Base-by-base conservation (phyloP, 129 eudicot species). In the Helianthus tuberosus region DNA sequence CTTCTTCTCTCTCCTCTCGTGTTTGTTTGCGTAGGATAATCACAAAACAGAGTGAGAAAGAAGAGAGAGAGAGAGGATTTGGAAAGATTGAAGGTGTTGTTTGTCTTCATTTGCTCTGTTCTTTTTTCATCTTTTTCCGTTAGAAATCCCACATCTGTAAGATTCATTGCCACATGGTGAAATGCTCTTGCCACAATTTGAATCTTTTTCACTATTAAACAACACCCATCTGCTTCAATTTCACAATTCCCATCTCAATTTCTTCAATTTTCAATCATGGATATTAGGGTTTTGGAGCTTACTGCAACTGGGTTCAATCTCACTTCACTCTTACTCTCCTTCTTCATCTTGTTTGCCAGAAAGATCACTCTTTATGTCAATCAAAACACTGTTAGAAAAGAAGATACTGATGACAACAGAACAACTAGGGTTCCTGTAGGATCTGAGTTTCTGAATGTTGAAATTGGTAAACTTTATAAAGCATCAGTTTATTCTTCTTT, bases 401-500 rank as follows among this genome's bases (percentile, higher is more conserved):
- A 88, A n/a, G 88, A 77, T 48, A 72, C 74, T 0, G 67, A 53
- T 72, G 79, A 66, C 11, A 78, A 75, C 71, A 79, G 75, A 49
- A 59, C 17, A 20, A 20, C 23, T 71, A 65, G 89, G 1, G 84
- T 62, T 11, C 73, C 88, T 58, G 64, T 76, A 23, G 90, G 72
- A 54, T 52, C 65, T 53, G 87, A 84, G 43, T 76, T 79, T 53
- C 72, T 71, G 13, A 69, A 87, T 54, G 35, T 86, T 51, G 84
- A 72, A 73, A 79, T 91, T 51, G 87, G 87, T 84, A 91, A 78
- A 61, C 79, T 84, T 47, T 94, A 77, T 64, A 88, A 81, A 55
- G 88, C 89, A 52, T 75, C 93, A 15, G 79, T 87, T 16, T 83
- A 70, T 66, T 84, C 90, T 78, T 90, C 96, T 86, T 85, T 85